phyloP scores from a whole-genome alignment of 768 basidiomycete genomes.

The Lactifluus volemus region DNA sequence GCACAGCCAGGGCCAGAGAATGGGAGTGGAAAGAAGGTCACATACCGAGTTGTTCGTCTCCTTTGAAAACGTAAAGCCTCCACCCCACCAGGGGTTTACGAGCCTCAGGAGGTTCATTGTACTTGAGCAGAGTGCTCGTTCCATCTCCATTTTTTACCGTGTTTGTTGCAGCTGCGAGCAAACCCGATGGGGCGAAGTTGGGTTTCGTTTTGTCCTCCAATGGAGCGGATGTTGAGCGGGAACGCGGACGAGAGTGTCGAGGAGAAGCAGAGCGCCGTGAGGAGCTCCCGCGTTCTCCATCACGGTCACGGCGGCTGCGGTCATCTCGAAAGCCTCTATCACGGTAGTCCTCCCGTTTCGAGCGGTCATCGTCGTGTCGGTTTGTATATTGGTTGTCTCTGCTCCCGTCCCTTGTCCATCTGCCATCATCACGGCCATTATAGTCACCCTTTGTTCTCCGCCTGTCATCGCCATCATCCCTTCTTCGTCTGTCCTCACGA shows the following conservation, averaged over 20 bases:
- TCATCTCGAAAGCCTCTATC: conserved; percentile 30
- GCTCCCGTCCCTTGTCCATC: conserved; percentile 22
- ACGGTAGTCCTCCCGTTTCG: conserved; percentile 38
- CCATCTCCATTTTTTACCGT: conserved; percentile 71
- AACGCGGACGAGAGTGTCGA: conserved; percentile 22
- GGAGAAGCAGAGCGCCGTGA: conserved; percentile 57
- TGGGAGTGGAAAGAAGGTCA: conserved; percentile 3
- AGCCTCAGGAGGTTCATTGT: conserved; percentile 98
- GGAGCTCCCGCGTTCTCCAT: conserved; percentile 28
- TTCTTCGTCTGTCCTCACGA: neutral
- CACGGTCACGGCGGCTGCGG: conserved; percentile 31
- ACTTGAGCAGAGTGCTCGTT: conserved; percentile 81
- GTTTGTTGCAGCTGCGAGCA: conserved; percentile 94
- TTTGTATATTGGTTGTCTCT: conserved; percentile 19
- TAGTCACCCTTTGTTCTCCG: neutral
- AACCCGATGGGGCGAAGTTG: conserved; percentile 80
- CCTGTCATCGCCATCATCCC: neutral
- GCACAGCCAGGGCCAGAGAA: neutral
- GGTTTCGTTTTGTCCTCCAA: conserved; percentile 66
- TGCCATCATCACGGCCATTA: conserved; percentile 14
- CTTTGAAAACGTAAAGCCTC: conserved; percentile 98
- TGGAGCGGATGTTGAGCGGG: conserved; percentile 34
- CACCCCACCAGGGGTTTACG: conserved; percentile 84
- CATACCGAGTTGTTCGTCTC: conserved; percentile 84
- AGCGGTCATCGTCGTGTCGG: conserved; percentile 23